A percentile compares a stretch with the other conserved stretches of the same genome.
These are phyloP conservation scores for Penicillium decumbens DNA, from an alignment of 2,329 filamentous ascomycete species.

Conservation along the genomic window DNA sequence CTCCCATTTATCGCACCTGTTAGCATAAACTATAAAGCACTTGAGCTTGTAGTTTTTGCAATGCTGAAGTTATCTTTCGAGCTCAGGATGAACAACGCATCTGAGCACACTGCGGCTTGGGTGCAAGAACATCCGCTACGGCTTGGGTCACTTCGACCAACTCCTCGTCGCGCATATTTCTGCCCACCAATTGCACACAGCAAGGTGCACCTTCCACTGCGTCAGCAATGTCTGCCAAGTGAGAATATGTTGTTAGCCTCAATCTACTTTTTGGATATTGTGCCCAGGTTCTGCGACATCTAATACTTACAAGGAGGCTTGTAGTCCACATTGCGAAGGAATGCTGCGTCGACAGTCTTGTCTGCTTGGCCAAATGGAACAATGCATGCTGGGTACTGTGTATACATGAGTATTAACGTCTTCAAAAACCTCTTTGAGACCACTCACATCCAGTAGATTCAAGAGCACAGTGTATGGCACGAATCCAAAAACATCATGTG, in stretches of 20 bases:
- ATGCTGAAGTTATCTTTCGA: too few species aligned
- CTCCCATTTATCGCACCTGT: neutral
- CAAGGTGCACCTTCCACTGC: slow-evolving; percentile 41
- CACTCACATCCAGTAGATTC: neutral
- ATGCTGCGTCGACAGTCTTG: slow-evolving; percentile 34
- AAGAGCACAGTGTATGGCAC: slow-evolving; percentile 18
- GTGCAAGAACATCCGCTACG: neutral
- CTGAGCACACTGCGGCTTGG: too few species aligned
- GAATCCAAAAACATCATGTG: slow-evolving; percentile 21
- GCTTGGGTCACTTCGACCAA: slow-evolving; percentile 9
- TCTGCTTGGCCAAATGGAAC: slow-evolving; percentile 44
- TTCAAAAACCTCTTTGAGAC: too few species aligned
- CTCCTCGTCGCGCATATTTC: slow-evolving; percentile 17
- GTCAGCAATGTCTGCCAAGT: slow-evolving; percentile 20
- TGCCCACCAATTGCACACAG: slow-evolving; percentile 44
- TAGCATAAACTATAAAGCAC: too few species aligned
- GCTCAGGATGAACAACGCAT: too few species aligned
- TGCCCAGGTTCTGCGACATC: neutral
- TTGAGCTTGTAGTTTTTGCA: too few species aligned
- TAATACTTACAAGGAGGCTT: slow-evolving; percentile 11
- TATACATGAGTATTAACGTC: neutral
- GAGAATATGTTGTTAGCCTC: neutral
- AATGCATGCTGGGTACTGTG: slow-evolving; percentile 47
- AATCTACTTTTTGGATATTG: neutral
- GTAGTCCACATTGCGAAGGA: slow-evolving; percentile 14